Evolutionary conservation across 345 rosid species (phyloP).

Genomic region (Euclidium syriacum): DNA sequence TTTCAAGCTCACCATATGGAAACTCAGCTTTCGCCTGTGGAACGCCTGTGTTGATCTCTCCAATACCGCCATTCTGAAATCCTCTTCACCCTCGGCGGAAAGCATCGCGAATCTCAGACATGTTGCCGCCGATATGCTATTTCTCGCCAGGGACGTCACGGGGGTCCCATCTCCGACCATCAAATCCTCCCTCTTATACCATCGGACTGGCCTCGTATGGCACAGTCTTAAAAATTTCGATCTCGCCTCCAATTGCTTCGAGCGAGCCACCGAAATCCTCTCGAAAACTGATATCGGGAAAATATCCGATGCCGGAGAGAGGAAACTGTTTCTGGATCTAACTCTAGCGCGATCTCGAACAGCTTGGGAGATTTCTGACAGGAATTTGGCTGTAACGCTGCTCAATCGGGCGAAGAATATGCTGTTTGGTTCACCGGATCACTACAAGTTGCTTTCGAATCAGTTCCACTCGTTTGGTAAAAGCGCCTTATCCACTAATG

Average conservation of each 20-base stretch:
- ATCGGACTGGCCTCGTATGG: slow-evolving; percentile 70
- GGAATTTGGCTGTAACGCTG: slow-evolving; percentile 70
- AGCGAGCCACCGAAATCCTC: slow-evolving; percentile 71
- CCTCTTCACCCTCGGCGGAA: slow-evolving; percentile 35
- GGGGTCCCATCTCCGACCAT: slow-evolving; percentile 73
- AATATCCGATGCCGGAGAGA: slow-evolving; percentile 59
- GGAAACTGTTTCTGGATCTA: slow-evolving; percentile 62
- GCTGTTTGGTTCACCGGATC: slow-evolving; percentile 65
- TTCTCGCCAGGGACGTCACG: slow-evolving; percentile 48
- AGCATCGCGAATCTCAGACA: slow-evolving; percentile 56
- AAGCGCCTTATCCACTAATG: slow-evolving; percentile 41
- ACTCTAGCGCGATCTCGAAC: slow-evolving; percentile 81
- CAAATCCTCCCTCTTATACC: slow-evolving; percentile 75
- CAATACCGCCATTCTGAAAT: slow-evolving; percentile 45
- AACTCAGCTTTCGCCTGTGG: slow-evolving; percentile 92
- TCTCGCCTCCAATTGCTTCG: slow-evolving; percentile 81
- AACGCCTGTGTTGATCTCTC: slow-evolving; percentile 89
- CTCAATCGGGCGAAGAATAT: slow-evolving; percentile 60
- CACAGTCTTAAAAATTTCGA: slow-evolving; percentile 57
- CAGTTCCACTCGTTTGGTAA: slow-evolving; percentile 68
- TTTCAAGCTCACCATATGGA: slow-evolving; percentile 72
- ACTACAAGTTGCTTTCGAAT: slow-evolving; percentile 56
- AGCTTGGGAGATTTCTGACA: slow-evolving; percentile 73
- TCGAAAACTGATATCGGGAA: slow-evolving; percentile 47
- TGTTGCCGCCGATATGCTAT: slow-evolving; percentile 83